Base-by-base conservation (phyloP, 225 moss, liverwort and hornwort genomes). In the Anthoceros angustus region DNA sequence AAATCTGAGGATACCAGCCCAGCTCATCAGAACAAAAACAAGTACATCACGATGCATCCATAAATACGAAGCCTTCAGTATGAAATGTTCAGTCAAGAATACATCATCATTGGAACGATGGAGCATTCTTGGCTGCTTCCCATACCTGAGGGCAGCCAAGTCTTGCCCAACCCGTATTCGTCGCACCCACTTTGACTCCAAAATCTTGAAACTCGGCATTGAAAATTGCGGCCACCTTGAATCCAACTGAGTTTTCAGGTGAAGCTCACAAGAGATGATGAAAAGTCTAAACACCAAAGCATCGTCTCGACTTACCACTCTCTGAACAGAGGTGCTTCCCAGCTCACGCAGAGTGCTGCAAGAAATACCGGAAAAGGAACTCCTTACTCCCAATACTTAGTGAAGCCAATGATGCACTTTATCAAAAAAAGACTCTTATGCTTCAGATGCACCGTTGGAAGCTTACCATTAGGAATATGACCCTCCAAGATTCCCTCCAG, bases 401-500 rank as follows among this genome's bases (percentile, higher is more conserved):
- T 8, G 7, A n/a, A 21, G 46, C 42, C 8, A 69, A 24, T 46
- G 20, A 46, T 18, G 3, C 14, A 43, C 38, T 11, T 61, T 50
- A 69, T 40, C 9, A 6, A 41, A 62, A 7, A 15, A 9, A 15
- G 25, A 60, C 5, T 39, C 68, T 45, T 39, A 5, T 10, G 18
- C 10, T 38, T 18, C 16, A 50, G 26, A 42, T 40, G 16, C 1
- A 16, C 32, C 40, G 6, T 65, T 39, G 24, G 12, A 25, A 62
- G 40, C 72, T 71, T 73, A 87, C 98, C 91, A 65, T 79, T 82
- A 40, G 88, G 61, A 42, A 89, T 69, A 39, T 85, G 83, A 40
- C 98, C 98, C 32, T 92, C 82, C 66, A 98, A 80, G 40, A 92
- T 71, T 63, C 98, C 98, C 61, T 98, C 98, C 65, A 98, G 69